These are phyloP conservation scores for Aquanectria penicillioides DNA, from an alignment of 2,329 filamentous ascomycete species.

Conservation along the genomic window DNA sequence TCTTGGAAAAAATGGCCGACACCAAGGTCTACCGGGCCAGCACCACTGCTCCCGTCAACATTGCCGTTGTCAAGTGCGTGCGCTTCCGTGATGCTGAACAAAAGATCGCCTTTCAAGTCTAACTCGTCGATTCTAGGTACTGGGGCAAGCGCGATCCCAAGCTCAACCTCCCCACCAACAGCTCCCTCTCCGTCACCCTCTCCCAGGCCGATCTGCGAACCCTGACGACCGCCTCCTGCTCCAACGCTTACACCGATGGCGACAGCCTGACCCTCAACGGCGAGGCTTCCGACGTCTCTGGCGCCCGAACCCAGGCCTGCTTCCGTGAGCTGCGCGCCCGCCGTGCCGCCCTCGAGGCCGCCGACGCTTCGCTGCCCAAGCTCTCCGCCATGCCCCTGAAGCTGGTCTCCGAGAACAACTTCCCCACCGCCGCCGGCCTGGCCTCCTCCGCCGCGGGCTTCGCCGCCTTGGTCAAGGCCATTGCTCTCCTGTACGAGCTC, in stretches of 20 bases:
- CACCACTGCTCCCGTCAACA: conserved; percentile 97
- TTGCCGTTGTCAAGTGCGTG: conserved; percentile 91
- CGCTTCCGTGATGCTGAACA: not conserved
- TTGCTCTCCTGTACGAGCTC: conserved; percentile 91
- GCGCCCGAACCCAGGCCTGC: conserved; percentile 92
- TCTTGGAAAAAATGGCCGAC: conserved; percentile 53
- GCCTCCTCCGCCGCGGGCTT: conserved; percentile 77
- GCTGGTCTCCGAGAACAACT: conserved; percentile 97
- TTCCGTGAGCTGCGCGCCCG: conserved; percentile 85
- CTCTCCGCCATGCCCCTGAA: conserved; percentile 81
- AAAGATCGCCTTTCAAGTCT: not conserved
- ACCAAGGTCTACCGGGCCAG: conserved; percentile 84
- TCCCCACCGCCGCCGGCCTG: conserved; percentile 94
- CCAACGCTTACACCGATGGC: conserved; percentile 70
- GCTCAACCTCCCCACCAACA: conserved; percentile 97
- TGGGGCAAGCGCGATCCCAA: conserved; percentile 97
- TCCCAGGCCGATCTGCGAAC: conserved; percentile 94
- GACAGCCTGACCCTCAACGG: conserved; percentile 88
- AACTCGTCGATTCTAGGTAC: conserved; percentile 57
- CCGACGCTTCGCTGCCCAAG: conserved; percentile 80
- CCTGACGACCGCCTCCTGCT: conserved; percentile 94
- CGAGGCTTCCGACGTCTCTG: conserved; percentile 82
- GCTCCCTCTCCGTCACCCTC: conserved; percentile 95
- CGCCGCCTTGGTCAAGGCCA: conserved; percentile 79
- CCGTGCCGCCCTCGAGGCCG: conserved; percentile 77